phyloP scores from a whole-genome alignment of 331 rosid genomes.

The Rhamnella rubrinervis region DNA sequence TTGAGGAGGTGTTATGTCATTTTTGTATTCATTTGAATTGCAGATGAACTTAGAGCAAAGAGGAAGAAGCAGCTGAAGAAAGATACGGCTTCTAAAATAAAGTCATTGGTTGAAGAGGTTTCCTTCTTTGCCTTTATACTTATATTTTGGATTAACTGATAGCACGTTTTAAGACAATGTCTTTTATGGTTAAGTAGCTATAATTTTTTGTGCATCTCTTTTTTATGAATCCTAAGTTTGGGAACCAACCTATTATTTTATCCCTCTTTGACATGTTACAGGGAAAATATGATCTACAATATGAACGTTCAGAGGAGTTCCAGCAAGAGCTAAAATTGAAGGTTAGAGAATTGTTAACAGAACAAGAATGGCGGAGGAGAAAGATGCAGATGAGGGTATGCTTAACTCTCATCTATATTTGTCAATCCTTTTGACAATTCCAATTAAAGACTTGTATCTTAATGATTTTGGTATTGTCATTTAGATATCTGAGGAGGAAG shows the following conservation, averaged over 20 bases:
- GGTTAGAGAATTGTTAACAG: slow-evolving; percentile 91
- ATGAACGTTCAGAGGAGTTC: slow-evolving; percentile 81
- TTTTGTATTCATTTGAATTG: slow-evolving; percentile 29
- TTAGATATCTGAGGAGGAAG: slow-evolving; percentile 98
- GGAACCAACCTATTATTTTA: slow-evolving; percentile 7
- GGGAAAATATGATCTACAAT: slow-evolving; percentile 91
- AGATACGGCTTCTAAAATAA: slow-evolving; percentile 92
- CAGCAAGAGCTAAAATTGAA: slow-evolving; percentile 81
- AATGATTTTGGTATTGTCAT: slow-evolving; percentile 15
- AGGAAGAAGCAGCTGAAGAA: slow-evolving; percentile 91
- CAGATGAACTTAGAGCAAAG: slow-evolving; percentile 96
- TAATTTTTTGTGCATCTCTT: neutral
- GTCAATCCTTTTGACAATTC: neutral
- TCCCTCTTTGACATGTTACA: slow-evolving; percentile 31
- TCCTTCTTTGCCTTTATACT: slow-evolving; percentile 16
- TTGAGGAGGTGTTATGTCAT: slow-evolving; percentile 21
- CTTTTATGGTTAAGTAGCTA: neutral
- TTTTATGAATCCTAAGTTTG: neutral
- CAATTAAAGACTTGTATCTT: slow-evolving; percentile 15
- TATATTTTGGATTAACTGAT: slow-evolving; percentile 12
- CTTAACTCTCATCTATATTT: neutral
- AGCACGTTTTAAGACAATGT: slow-evolving; percentile 8
- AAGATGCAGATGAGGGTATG: slow-evolving; percentile 98
- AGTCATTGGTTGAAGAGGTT: slow-evolving; percentile 96
- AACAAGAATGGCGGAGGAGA: slow-evolving; percentile 97